Base-by-base conservation (phyloP, 2,329 filamentous ascomycete species). In the Fusarium lateritium region DNA sequence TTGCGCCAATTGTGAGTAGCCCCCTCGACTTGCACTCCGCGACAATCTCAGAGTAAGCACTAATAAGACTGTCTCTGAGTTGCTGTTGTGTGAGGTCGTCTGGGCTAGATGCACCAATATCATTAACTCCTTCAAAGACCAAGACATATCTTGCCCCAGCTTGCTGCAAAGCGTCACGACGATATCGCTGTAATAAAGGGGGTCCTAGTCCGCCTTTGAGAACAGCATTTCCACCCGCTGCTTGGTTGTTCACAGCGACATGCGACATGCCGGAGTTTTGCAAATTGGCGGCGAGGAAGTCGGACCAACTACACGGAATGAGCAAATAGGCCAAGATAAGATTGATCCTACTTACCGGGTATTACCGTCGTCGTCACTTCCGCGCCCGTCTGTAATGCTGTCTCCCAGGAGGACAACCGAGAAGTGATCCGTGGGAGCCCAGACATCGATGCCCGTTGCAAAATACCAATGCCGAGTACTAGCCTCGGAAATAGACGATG, bases 391-490 rank as follows among this genome's bases (percentile, higher is more conserved):
- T 7, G 66, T 69, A 24, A 69, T 62, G 6, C 66, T 69, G 24
- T 69, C 66, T 33, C 66, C 66, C 2, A 69, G 22, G 17, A 69
- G 60, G 1, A 69, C 66, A n/a, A 69, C 52, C 5, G 65, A 43
- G 10, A 58, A 69, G 9, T 69, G 47, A 24, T 67, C 57, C 2
- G 21, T 33, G 4, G 66, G 66, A 4, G 11, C 65, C 66, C 55
- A 69, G 1, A 39, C 31, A 14, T 69, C 66, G 8, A 69, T 15
- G 2, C 56, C 66, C 2, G 51, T 69, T 1, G 56, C 65, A 44
- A 69, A 69, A 19, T 69, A 69, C 66, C 66, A 69, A 36, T 69
- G 66, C 2, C 44, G 51, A 17, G 66, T 67, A 8, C 66, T 69
- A 21, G 56, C 61, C 7, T 42, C 52, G 5, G 65, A 58, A 15